Evolutionary conservation across 306 rosid species (phyloP).

Genomic region (Glycyrrhiza uralensis): DNA sequence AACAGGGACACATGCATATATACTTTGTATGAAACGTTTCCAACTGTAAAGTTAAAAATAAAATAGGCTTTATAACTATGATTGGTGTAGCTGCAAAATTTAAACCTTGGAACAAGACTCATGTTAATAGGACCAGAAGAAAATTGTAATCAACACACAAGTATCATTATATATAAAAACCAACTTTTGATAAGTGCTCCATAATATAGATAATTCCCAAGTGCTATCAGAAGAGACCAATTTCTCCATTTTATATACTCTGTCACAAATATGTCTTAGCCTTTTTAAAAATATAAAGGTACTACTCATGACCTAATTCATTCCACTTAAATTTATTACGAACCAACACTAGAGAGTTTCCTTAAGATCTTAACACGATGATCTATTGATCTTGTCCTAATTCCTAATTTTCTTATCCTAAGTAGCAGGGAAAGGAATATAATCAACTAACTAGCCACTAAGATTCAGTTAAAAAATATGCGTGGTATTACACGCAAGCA

Average conservation of each 20-base stretch:
- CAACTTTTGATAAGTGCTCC: constrained; percentile 10
- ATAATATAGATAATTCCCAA: neutral
- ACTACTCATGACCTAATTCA: constrained; percentile 31
- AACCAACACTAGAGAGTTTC: neutral
- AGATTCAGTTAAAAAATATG: neutral
- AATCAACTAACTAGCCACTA: constrained; percentile 8
- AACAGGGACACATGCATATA: neutral
- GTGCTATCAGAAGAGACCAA: constrained; percentile 4
- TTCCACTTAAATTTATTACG: neutral
- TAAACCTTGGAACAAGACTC: neutral
- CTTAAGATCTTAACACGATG: neutral
- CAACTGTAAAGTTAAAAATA: neutral
- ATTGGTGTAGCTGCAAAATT: neutral
- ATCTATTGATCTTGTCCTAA: neutral
- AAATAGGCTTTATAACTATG: too few species aligned
- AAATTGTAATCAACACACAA: neutral
- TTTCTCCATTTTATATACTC: neutral
- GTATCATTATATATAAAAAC: neutral
- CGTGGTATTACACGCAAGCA: constrained; percentile 30
- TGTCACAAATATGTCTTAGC: neutral
- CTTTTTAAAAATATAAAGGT: neutral
- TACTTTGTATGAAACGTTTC: too few species aligned
- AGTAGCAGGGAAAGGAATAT: neutral
- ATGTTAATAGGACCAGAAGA: neutral
- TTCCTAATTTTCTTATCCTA: constrained; percentile 27